Percentiles rank a stretch among this genome's conserved stretches.
These are phyloP conservation scores for Phytopythium sindhum DNA, from an alignment of 352 stramenopile species.

Conservation along the genomic window DNA sequence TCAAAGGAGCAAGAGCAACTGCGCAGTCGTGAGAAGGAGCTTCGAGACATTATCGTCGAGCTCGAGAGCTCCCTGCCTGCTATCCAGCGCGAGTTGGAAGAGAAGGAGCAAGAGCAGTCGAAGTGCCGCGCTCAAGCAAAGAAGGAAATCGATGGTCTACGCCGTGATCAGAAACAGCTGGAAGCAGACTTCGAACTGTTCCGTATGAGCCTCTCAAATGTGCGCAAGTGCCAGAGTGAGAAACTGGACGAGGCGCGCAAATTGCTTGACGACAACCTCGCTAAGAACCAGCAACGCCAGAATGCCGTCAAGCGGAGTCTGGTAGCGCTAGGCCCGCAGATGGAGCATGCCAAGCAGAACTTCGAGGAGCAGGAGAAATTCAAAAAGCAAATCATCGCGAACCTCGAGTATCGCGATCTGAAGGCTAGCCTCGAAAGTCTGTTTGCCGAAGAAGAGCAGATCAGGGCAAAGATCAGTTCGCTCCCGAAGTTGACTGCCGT, in stretches of 20 bases:
- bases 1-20: slow-evolving; percentile 49
- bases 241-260: slow-evolving; percentile 36
- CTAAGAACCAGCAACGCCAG: slow-evolving; percentile 42
- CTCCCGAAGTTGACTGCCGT: slow-evolving; percentile 53
- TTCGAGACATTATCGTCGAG: slow-evolving; percentile 42
- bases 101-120: slow-evolving; percentile 42
- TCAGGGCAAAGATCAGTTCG: slow-evolving; percentile 44
- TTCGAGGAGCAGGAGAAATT: slow-evolving; percentile 49
- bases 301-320: slow-evolving; percentile 30
- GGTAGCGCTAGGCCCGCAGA: slow-evolving; percentile 45
- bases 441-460: slow-evolving; percentile 26
- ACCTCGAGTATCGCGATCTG: slow-evolving; percentile 63
- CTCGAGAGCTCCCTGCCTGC: slow-evolving; percentile 36
- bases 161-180: slow-evolving; percentile 35
- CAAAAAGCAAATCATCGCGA: slow-evolving; percentile 76
- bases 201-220: slow-evolving; percentile 25
- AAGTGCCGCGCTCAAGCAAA: slow-evolving; percentile 22
- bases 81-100: slow-evolving; percentile 36
- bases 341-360: slow-evolving; percentile 30
- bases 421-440: slow-evolving; percentile 48
- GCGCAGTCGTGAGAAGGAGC: slow-evolving; percentile 47
- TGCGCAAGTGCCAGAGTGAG: slow-evolving; percentile 32
- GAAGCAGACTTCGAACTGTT: slow-evolving; percentile 42
- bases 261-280: slow-evolving; percentile 42
- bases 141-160: slow-evolving; percentile 24